Evolutionary conservation across 352 stramenopile genomes (phyloP), one percentile per base, ranked within the genome.

Genomic region (Phytopythium oedochilum): DNA sequence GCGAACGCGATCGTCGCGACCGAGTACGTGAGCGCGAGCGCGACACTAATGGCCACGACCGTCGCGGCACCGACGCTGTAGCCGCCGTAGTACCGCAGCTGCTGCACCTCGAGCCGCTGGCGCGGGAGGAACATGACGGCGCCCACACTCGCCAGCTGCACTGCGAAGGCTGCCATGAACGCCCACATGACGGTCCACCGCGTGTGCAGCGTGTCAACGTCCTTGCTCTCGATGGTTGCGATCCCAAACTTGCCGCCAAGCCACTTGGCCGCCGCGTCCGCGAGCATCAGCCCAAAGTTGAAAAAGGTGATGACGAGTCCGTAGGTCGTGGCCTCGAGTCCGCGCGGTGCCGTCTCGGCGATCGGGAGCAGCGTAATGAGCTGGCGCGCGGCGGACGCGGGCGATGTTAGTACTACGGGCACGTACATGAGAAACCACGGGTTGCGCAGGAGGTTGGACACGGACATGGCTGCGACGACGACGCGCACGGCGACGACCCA

Each of bases 61-160:
- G 59, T 63, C n/a, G 68, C 75, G 15, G 61, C 73, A 5, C 55
- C 63, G 23, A 62, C 60, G 54, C 73, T 86, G 50, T 83, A 81
- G 31, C 75, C 70, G 46, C 78, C 78, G 57, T 84, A 86, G 60
- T 75, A 77, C 12, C 78, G 73, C 5, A 83, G 54, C 43, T 87
- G 78, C 52, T 89, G 78, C 31, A 83, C 73, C 47, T 87, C 75
- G 35, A 87, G 69, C 43, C 79, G 83, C 50, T 89, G 78, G 7
- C 66, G 61, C 20, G 78, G 75, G 15, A 89, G 58, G 15, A 86
- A 45, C 10, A 71, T 66, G 2, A 86, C 57, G 40, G 73, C 70
- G 4, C 61, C 60, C 31, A 85, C 38, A 66, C 69, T 80, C 10
- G 63, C 11, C 1, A 84, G 55, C 43, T 88, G 62, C n/a, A 87